Percentiles rank a stretch among this genome's conserved stretches.
Evolutionary conservation across 2,329 filamentous ascomycete genomes (phyloP).

Genomic region (Hypoxylon sp.): DNA sequence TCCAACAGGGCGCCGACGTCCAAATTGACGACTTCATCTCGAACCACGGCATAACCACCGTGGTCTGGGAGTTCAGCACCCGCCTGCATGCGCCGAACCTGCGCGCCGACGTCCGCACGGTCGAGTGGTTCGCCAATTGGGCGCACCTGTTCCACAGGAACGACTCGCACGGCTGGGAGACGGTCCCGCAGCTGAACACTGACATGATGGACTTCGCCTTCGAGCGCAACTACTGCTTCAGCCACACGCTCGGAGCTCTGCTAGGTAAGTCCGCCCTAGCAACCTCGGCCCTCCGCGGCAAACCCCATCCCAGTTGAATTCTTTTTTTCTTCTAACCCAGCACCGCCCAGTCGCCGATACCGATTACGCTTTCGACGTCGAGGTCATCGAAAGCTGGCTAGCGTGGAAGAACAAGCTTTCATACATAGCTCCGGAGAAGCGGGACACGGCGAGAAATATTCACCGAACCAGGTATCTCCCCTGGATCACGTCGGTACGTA

Average conservation of each 20-base stretch:
- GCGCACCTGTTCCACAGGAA: background rate
- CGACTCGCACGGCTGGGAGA: background rate
- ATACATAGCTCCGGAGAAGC: background rate
- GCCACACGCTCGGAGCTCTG: background rate
- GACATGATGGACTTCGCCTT: background rate
- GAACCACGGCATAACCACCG: background rate
- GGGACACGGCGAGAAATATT: background rate
- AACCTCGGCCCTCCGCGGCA: no score
- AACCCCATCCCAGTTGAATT: background rate
- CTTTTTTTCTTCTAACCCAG: background rate
- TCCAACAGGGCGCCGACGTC: no score
- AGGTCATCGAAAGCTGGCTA: conserved; percentile 17
- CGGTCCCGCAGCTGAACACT: background rate
- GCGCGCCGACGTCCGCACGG: background rate
- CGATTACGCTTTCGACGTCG: conserved; percentile 1
- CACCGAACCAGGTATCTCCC: background rate
- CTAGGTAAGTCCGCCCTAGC: background rate
- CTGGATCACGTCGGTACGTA: background rate
- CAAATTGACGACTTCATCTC: no score
- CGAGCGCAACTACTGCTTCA: background rate
- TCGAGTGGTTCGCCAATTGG: conserved; percentile 18
- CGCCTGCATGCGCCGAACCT: background rate
- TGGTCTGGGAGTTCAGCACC: background rate
- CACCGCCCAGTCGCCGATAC: background rate
- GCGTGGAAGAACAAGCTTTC: background rate